Percentiles rank a stretch among this genome's conserved stretches.
phyloP scores from a whole-genome alignment of 2,329 filamentous ascomycete genomes.

The Lomentospora prolificans region DNA sequence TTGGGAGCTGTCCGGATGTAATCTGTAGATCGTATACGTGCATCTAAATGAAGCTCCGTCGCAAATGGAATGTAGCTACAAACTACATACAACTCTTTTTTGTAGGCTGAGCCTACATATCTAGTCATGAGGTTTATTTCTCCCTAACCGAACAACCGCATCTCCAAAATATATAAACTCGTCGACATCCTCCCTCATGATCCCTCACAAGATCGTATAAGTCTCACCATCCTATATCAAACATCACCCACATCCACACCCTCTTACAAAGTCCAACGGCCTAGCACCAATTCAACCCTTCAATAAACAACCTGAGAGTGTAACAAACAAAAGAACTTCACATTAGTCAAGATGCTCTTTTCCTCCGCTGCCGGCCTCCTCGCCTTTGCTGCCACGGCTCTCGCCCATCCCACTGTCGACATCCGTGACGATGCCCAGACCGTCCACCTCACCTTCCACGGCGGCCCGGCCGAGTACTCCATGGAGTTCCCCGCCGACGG shows the following conservation, averaged over 20 bases:
- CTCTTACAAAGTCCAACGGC: background rate
- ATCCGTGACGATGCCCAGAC: slow-evolving; percentile 21
- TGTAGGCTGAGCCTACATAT: background rate
- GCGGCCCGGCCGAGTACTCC: slow-evolving; percentile 28
- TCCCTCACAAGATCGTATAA: too few species aligned
- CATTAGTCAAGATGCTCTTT: slow-evolving; percentile 9
- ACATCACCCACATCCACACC: background rate
- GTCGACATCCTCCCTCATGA: background rate
- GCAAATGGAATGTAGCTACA: too few species aligned
- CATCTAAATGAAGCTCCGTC: too few species aligned
- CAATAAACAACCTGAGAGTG: background rate
- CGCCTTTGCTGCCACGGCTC: slow-evolving; percentile 7
- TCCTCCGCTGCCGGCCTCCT: slow-evolving; percentile 8
- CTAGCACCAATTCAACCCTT: background rate
- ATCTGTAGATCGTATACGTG: too few species aligned
- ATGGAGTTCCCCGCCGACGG: slow-evolving; percentile 33
- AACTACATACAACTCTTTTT: background rate
- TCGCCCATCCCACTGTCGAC: slow-evolving; percentile 9
- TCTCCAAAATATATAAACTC: background rate
- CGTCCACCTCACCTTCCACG: slow-evolving; percentile 34
- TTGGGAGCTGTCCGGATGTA: too few species aligned
- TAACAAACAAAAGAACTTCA: background rate
- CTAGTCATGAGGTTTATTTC: background rate
- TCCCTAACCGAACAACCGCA: background rate
- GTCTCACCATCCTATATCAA: background rate